phyloP scores from a whole-genome alignment of 192 early-diverging fungal genomes.

The Coemansia sp. region DNA sequence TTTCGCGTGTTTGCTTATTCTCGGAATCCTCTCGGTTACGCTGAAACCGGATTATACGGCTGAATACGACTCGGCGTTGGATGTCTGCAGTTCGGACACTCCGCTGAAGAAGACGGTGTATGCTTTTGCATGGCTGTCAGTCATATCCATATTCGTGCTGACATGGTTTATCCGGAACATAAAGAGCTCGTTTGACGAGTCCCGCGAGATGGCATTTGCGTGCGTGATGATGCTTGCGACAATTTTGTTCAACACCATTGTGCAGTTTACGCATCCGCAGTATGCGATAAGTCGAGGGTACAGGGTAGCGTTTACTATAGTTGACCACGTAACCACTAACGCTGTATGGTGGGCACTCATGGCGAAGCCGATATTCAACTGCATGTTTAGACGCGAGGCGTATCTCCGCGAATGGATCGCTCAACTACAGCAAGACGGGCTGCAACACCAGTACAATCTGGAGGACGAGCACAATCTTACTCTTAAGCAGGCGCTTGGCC shows the following conservation, averaged over 20 bases:
- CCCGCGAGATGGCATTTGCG: conserved; percentile 25
- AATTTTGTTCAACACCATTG: conserved; percentile 12
- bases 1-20: conserved; percentile 8
- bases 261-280: conserved; percentile 20
- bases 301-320: conserved; percentile 16
- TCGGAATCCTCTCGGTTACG: conserved; percentile 15
- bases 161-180: conserved; percentile 34
- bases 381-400: conserved; percentile 19
- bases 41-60: conserved; percentile 9
- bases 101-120: conserved; percentile 28
- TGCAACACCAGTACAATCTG: conserved; percentile 25
- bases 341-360: conserved; percentile 32
- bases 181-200: conserved; percentile 48
- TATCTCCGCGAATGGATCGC: conserved; percentile 23
- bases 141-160: conserved; percentile 12
- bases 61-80: conserved; percentile 13
- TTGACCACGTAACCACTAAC: conserved; percentile 21
- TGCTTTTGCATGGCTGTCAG: conserved; percentile 21
- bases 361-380: conserved; percentile 18
- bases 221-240: conserved; percentile 21
- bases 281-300: conserved; percentile 18
- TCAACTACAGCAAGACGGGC: conserved; percentile 23
- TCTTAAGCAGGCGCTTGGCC: not conserved
- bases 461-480: not conserved
- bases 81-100: conserved; percentile 15